phyloP scores from a whole-genome alignment of 2,329 filamentous ascomycete genomes.

The Lecanicillium sp. region DNA sequence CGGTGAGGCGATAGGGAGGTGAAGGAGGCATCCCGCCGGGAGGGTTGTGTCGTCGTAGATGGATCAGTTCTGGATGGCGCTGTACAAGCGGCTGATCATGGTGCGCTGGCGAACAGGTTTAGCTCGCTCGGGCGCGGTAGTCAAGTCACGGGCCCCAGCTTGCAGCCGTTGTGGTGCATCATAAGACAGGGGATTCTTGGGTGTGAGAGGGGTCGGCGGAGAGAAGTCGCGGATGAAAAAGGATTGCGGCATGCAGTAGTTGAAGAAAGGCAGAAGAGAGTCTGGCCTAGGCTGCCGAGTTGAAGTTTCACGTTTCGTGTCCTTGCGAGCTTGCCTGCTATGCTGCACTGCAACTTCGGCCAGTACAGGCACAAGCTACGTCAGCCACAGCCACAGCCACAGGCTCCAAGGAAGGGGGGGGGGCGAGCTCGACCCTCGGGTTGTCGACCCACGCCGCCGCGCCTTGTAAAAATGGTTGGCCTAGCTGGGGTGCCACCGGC shows the following conservation, averaged over 20 bases:
- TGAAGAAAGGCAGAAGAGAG: neutral
- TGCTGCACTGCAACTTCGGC: constrained; percentile 2
- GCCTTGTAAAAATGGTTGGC: no score
- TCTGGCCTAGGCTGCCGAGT: neutral
- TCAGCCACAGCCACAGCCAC: no score
- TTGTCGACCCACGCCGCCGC: no score
- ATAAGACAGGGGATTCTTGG: neutral
- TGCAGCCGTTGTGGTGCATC: constrained; percentile 3
- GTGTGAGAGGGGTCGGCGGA: neutral
- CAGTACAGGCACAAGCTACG: constrained; percentile 2
- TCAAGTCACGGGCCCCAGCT: constrained; percentile 13
- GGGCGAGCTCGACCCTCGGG: no score
- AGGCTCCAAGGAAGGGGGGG: no score
- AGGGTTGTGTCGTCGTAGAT: constrained; percentile 5
- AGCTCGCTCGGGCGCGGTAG: constrained; percentile 7
- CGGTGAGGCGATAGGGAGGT: constrained; percentile 45
- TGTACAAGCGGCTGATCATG: constrained; percentile 19
- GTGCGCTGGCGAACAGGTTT: neutral
- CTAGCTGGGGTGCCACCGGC: no score
- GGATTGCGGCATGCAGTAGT: neutral
- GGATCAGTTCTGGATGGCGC: constrained; percentile 16
- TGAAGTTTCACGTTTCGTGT: constrained; percentile 4
- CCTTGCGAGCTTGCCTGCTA: constrained; percentile 3
- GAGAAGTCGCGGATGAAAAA: neutral
- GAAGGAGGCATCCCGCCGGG: constrained; percentile 50